These are phyloP conservation scores for Dactylella cylindrospora DNA, from an alignment of 2,329 filamentous ascomycete species.

Conservation along the genomic window DNA sequence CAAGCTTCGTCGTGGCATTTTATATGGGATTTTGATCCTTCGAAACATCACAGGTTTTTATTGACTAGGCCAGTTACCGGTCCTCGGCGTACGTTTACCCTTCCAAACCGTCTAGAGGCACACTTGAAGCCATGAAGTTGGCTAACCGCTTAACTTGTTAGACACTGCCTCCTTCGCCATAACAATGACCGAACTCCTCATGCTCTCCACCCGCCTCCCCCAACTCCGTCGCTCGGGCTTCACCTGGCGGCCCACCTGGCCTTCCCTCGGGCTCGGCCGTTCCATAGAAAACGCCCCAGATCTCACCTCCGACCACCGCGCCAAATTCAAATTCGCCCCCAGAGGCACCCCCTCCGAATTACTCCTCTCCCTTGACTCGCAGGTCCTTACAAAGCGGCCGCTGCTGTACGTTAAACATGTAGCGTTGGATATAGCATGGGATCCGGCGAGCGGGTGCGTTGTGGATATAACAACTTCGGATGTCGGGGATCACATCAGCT, in stretches of 20 bases:
- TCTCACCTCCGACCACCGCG: slow-evolving; percentile 33
- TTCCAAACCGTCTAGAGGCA: neutral
- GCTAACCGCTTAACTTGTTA: neutral
- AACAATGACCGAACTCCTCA: slow-evolving; percentile 42
- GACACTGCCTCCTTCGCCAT: slow-evolving; percentile 42
- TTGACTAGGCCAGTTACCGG: slow-evolving; percentile 32
- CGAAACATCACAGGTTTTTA: slow-evolving; percentile 33
- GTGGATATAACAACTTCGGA: slow-evolving; percentile 40
- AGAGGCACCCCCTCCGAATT: slow-evolving; percentile 20
- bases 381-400: slow-evolving; percentile 31
- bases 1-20: slow-evolving; percentile 39
- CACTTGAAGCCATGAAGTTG: neutral
- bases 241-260: slow-evolving; percentile 39
- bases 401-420: slow-evolving; percentile 36
- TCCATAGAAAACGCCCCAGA: slow-evolving; percentile 16
- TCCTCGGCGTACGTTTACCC: slow-evolving; percentile 15
- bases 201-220: slow-evolving; percentile 37
- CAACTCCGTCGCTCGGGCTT: slow-evolving; percentile 36
- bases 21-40: slow-evolving; percentile 34
- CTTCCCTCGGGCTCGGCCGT: slow-evolving; percentile 11
- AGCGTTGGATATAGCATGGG: slow-evolving; percentile 29
- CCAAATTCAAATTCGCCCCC: slow-evolving; percentile 38
- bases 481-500: slow-evolving; percentile 33
- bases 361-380: slow-evolving; percentile 27
- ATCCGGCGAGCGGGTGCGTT: slow-evolving; percentile 14